A percentile compares a stretch with the other conserved stretches of the same genome.
phyloP scores from a whole-genome alignment of 192 early-diverging fungal species.

The Coemansia sp. region DNA sequence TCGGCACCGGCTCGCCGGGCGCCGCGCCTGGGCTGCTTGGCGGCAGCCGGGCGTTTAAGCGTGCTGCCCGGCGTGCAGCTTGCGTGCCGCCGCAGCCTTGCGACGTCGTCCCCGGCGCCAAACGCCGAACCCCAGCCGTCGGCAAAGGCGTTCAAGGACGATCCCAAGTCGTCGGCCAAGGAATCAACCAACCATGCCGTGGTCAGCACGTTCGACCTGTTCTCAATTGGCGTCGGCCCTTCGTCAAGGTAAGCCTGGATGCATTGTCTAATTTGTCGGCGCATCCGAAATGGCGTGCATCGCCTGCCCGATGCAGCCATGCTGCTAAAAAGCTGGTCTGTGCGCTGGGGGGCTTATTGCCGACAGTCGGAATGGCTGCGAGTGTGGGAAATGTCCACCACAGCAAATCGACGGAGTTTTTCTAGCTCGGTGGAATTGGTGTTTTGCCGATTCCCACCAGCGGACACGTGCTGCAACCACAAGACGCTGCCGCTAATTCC shows the following conservation, averaged over 20 bases:
- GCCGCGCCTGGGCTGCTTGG: not conserved
- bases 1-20: not conserved
- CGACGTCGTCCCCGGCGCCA: conserved; percentile 26
- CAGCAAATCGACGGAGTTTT: not conserved
- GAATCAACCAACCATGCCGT: conserved; percentile 70
- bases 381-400: conserved; percentile 1
- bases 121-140: conserved; percentile 34
- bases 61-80: not conserved
- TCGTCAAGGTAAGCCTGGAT: conserved; percentile 68
- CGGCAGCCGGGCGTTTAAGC: not conserved
- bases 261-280: no score
- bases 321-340: not conserved
- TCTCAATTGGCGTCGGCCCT: conserved; percentile 93
- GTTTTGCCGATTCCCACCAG: not conserved
- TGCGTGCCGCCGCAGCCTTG: not conserved
- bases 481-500: not conserved
- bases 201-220: conserved; percentile 90
- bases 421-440: not conserved
- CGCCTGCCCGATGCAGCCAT: no score
- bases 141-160: conserved; percentile 4
- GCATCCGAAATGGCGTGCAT: no score
- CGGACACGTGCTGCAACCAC: no score
- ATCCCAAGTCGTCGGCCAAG: conserved; percentile 20
- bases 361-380: not conserved
- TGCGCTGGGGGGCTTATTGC: not conserved